These are phyloP conservation scores for Punica granatum DNA, from an alignment of 345 rosid species.

Conservation along the genomic window DNA sequence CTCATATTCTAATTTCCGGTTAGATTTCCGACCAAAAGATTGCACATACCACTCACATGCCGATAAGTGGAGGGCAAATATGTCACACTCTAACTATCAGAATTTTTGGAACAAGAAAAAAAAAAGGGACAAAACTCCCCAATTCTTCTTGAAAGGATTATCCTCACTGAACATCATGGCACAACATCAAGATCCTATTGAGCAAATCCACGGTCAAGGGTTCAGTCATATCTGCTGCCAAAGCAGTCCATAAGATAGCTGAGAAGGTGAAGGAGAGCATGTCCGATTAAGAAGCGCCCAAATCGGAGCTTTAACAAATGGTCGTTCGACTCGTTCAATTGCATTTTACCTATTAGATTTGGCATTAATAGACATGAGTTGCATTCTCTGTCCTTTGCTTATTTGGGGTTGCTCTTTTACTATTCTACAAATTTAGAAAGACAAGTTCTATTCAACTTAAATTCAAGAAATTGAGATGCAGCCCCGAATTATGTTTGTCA, in stretches of 20 bases:
- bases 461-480: no score
- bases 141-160: no score
- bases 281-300: conserved; percentile 14
- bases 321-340: background rate
- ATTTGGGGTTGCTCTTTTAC: no score
- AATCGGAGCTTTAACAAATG: conserved; percentile 40
- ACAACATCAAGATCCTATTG: conserved; percentile 36
- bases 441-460: background rate
- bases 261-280: conserved; percentile 29
- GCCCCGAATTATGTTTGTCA: no score
- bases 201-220: conserved; percentile 33
- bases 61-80: no score
- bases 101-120: no score
- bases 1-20: no score
- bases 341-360: background rate
- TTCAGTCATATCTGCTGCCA: conserved; percentile 51
- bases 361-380: background rate
- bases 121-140: no score
- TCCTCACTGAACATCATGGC: conserved; percentile 48
- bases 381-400: background rate
- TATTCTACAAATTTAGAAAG: background rate
- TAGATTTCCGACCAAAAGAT: no score
- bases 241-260: conserved; percentile 33
- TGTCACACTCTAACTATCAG: no score
- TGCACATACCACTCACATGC: no score